Conservation (phyloP, 2,329 filamentous ascomycete species). For the Calcarisporium arbuscula region DNA sequence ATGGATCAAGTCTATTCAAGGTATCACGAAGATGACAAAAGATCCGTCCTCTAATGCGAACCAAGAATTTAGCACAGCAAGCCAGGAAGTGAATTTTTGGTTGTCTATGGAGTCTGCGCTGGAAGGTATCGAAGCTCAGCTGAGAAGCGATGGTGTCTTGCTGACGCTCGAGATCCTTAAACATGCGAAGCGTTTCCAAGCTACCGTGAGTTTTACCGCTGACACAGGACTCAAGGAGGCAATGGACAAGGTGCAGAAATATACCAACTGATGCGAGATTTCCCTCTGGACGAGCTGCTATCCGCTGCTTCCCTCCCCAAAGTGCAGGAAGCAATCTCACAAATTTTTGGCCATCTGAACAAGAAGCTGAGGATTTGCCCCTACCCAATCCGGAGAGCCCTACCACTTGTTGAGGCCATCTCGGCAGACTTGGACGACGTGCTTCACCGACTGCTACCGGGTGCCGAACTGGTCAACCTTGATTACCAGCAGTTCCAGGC, state of each 20-base stretch:
- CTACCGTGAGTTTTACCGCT: constrained; percentile 91
- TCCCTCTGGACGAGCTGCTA: constrained; percentile 88
- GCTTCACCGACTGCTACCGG: constrained; percentile 78
- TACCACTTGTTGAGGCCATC: constrained; percentile 94
- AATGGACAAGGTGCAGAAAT: constrained; percentile 94
- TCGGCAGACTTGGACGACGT: constrained; percentile 86
- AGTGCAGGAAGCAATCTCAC: constrained; percentile 77
- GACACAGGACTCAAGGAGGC: constrained; percentile 96
- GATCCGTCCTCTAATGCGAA: constrained; percentile 62
- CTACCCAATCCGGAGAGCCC: constrained; percentile 85
- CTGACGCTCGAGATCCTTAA: constrained; percentile 92
- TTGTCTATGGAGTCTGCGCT: constrained; percentile 91
- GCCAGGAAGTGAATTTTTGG: constrained; percentile 99
- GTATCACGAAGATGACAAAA: constrained; percentile 88
- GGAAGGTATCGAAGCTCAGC: constrained; percentile 83
- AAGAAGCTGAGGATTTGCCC: constrained; percentile 96
- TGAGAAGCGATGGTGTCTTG: constrained; percentile 80
- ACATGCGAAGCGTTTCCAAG: constrained; percentile 96
- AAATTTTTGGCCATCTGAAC: constrained; percentile 92
- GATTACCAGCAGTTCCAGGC: constrained; percentile 85
- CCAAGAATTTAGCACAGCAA: constrained; percentile 61
- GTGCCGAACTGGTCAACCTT: constrained; percentile 82
- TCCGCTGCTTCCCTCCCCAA: constrained; percentile 87
- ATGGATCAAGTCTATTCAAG: constrained; percentile 98
- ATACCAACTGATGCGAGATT: constrained; percentile 97